Base-by-base conservation (phyloP, 2,329 filamentous ascomycete genomes). In the Saccharata proteae region DNA sequence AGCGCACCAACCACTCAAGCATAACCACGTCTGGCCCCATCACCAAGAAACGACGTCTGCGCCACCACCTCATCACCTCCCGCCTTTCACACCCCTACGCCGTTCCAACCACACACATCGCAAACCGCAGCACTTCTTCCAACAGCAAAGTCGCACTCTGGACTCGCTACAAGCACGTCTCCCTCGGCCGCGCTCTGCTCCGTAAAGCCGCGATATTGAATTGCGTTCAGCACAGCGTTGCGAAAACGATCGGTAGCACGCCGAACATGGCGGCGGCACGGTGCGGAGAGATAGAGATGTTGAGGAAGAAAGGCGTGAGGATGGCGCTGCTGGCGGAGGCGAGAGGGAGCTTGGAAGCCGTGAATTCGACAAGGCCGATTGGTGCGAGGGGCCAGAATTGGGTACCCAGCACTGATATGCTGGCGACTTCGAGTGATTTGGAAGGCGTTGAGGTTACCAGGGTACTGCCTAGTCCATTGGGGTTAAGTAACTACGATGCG, bases 81-180 rank as follows among this genome's bases (percentile, higher is more conserved):
- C 67, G 76, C 6, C 69, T 83, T 1, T 81, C 77, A 7, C 68
- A 65, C 28, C 77, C 78, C 2, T 83, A 73, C 51, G 80, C 77
- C 0, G 62, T 70, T 16, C 78, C 78, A 0, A 74, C 78, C 3
- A 74, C 76, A 25, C 76, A 82, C 44, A 79, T 81, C 35, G 6
- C 20, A 21, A 21, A 34, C 24, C 24, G 24, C 24, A 26, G 24
- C 23, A 25, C 11, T 10, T 12, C 13, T 12, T 4, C 12, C 5
- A 13, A 5, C 24, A 13, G 57, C 26, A 63, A 60, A 40, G 58
- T 63, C 34, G 51, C 59, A 2, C 46, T 64, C 8, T 62, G 59
- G 57, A n/a, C n/a, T n/a, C n/a, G n/a, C 22, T 54, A 54, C n/a
- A 62, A 56, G 32, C 63, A 65, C 22, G 61, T 58, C 32, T 56